These are phyloP conservation scores for Rhexocercosporidium sp. DNA, from an alignment of 2,329 filamentous ascomycete genomes.

Conservation along the genomic window DNA sequence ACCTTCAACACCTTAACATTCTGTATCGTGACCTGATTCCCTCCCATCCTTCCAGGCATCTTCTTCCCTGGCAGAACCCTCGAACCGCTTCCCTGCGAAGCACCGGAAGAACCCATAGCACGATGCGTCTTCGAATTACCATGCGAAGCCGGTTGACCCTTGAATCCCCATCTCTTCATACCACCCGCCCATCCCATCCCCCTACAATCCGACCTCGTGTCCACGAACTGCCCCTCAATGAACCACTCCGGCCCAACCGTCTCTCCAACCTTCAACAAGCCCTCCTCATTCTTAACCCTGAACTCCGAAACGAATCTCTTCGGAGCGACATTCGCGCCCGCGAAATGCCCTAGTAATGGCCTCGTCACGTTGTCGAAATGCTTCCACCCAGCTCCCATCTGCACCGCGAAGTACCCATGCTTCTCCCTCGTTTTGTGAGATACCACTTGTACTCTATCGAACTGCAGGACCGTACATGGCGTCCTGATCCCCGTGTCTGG, in stretches of 20 bases:
- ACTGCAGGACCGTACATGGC: slow-evolving; percentile 89
- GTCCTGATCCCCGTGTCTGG: slow-evolving; percentile 75
- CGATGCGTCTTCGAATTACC: slow-evolving; percentile 95
- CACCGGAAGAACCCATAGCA: slow-evolving; percentile 87
- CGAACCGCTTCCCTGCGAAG: slow-evolving; percentile 88
- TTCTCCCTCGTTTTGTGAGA: slow-evolving; percentile 79
- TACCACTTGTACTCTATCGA: slow-evolving; percentile 90
- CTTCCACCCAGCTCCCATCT: slow-evolving; percentile 80
- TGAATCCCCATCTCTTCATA: slow-evolving; percentile 95
- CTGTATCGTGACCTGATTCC: slow-evolving; percentile 85
- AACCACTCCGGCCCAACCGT: slow-evolving; percentile 89
- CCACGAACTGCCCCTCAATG: slow-evolving; percentile 85
- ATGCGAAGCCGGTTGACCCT: slow-evolving; percentile 88
- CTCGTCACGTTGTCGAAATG: slow-evolving; percentile 78
- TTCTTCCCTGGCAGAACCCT: slow-evolving; percentile 95
- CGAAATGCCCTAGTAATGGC: slow-evolving; percentile 87
- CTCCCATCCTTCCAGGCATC: slow-evolving; percentile 97
- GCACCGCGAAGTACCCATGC: slow-evolving; percentile 94
- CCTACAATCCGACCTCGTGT: slow-evolving; percentile 77
- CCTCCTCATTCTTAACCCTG: slow-evolving; percentile 74
- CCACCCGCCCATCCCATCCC: slow-evolving; percentile 96
- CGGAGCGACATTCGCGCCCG: slow-evolving; percentile 78
- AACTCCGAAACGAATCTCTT: slow-evolving; percentile 89
- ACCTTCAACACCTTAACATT: slow-evolving; percentile 90
- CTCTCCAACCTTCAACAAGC: slow-evolving; percentile 77